Evolutionary conservation across 345 rosid genomes (phyloP).

Genomic region (Eucalyptus viminalis): DNA sequence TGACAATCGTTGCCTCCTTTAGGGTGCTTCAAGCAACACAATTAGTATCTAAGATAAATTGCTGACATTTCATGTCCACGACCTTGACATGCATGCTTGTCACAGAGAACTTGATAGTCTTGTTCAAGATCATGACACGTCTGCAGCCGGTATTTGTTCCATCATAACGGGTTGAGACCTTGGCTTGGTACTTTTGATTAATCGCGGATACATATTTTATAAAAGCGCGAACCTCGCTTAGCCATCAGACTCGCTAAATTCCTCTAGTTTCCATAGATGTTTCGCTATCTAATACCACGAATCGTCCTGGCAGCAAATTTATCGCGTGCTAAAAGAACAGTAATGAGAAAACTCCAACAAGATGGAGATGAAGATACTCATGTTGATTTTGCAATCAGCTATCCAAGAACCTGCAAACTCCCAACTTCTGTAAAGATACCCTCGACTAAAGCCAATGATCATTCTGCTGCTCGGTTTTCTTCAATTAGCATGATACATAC

Average conservation of each 20-base stretch:
- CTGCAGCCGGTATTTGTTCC: background rate
- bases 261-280: background rate
- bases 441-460: background rate
- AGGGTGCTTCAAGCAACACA: background rate
- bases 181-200: background rate
- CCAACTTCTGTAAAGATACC: background rate
- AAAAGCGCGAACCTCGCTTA: background rate
- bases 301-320: background rate
- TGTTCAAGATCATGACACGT: background rate
- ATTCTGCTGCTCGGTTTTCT: background rate
- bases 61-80: background rate
- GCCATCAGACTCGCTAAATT: background rate
- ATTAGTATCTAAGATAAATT: background rate
- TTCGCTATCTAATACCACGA: background rate
- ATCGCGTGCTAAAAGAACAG: background rate
- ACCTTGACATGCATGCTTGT: background rate
- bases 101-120: background rate
- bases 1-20: background rate
- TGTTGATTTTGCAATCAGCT: background rate
- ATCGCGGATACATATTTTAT: background rate
- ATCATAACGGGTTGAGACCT: background rate
- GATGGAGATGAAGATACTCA: background rate
- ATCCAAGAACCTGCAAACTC: background rate
- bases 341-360: background rate
- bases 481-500: background rate